These are phyloP conservation scores for Neofusicoccum kwambonambiense DNA, from an alignment of 2,329 filamentous ascomycete genomes.

Conservation along the genomic window DNA sequence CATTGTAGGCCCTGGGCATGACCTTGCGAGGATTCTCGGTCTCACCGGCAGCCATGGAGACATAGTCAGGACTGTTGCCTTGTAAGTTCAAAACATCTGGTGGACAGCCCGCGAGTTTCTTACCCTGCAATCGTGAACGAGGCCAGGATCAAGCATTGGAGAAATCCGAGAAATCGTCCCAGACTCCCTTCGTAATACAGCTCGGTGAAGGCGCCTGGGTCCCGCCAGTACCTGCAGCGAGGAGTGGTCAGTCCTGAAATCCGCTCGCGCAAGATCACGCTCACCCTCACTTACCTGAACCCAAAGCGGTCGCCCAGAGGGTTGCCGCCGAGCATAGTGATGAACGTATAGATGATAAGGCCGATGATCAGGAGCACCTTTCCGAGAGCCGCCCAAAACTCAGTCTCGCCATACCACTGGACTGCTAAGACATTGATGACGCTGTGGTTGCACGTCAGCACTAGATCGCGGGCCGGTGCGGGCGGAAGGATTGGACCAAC, in stretches of 20 bases:
- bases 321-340: slow-evolving; percentile 81
- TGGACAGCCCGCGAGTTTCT: slow-evolving; percentile 61
- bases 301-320: slow-evolving; percentile 69
- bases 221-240: slow-evolving; percentile 60
- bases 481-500: slow-evolving; percentile 46
- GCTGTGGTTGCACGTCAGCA: slow-evolving; percentile 61
- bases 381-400: slow-evolving; percentile 75
- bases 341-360: slow-evolving; percentile 70
- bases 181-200: slow-evolving; percentile 64
- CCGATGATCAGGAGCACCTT: slow-evolving; percentile 74
- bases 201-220: slow-evolving; percentile 67
- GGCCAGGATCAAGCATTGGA: slow-evolving; percentile 70
- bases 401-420: slow-evolving; percentile 71
- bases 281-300: slow-evolving; percentile 65
- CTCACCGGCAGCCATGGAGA: slow-evolving; percentile 75
- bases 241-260: slow-evolving; percentile 56
- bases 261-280: slow-evolving; percentile 35
- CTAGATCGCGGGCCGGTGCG: not conserved
- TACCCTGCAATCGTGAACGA: slow-evolving; percentile 66
- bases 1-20: slow-evolving; percentile 71
- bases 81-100: slow-evolving; percentile 37
- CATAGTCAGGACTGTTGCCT: slow-evolving; percentile 59
- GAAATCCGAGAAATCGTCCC: slow-evolving; percentile 73
- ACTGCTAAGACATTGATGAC: slow-evolving; percentile 70
- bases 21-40: slow-evolving; percentile 69